These are phyloP conservation scores for Salicornia ramosissima DNA, from an alignment of 148 eudicot species.

Conservation along the genomic window DNA sequence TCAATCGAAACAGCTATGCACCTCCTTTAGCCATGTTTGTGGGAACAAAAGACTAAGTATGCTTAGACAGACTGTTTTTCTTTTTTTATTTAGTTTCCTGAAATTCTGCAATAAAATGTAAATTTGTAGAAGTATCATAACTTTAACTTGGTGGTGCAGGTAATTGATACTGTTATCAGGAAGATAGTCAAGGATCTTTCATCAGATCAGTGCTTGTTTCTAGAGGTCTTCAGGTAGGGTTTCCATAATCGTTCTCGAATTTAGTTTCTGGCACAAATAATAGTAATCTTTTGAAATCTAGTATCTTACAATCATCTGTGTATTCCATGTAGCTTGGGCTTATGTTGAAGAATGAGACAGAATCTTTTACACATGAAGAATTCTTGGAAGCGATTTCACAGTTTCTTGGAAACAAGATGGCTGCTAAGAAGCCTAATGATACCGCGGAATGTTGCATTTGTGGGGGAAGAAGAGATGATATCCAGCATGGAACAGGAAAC, in stretches of 20 bases:
- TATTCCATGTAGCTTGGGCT: constrained; percentile 55
- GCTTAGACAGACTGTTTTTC: no score
- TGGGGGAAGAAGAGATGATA: constrained; percentile 49
- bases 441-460: constrained; percentile 57
- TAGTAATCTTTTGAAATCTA: no score
- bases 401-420: constrained; percentile 51
- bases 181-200: constrained; percentile 80
- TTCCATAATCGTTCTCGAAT: no score
- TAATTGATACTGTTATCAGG: constrained; percentile 66
- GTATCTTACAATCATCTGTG: no score
- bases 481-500: constrained; percentile 15
- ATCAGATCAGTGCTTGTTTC: constrained; percentile 53
- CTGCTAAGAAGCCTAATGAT: constrained; percentile 42
- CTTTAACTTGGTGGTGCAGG: constrained; percentile 31
- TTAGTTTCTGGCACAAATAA: no score
- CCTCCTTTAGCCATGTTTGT: no score
- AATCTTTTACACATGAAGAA: constrained; percentile 50
- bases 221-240: constrained; percentile 70
- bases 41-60: no score
- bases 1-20: no score
- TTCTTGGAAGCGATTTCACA: constrained; percentile 55
- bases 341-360: constrained; percentile 52
- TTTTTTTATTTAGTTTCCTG: no score
- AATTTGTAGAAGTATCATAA: no score
- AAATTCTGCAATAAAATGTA: no score